Base-by-base conservation (phyloP, 495 filamentous ascomycete species). In the Saxispiralis lemnorum region DNA sequence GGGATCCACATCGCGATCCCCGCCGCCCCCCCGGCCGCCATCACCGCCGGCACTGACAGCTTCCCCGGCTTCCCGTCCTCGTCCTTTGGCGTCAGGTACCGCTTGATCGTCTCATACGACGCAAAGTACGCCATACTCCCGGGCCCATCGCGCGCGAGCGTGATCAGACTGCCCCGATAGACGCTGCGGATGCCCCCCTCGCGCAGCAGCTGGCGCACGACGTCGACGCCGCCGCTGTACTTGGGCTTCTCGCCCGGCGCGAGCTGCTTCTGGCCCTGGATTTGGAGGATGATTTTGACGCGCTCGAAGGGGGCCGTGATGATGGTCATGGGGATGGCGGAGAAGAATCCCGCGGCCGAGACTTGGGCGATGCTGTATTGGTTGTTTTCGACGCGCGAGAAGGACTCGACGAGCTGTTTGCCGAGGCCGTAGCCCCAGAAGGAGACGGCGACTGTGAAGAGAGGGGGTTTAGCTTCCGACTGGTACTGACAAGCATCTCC, bases 1-100 rank as follows among this genome's bases (percentile, higher is more conserved):
- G 93, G 84, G 47, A 95, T 83, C 89, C 89, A 99, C 92, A 99
- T 99, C 17, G 89, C 86, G 38, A 99, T 76, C 54, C 89, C 89
- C 0, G 89, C 89, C 0, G 76, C 80, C 36, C 83, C 89, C 46
- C 89, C 89, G 0, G 89, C 89, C 31, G 73, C 68, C 48, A 83
- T 76, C n/a, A 99, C 73, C 3, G 89, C 92, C 2, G 71, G 59
- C 47, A 96, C 61, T 41, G 81, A 85, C 36, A 96, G 65, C 49
- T 87, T 65, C 31, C 77, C 79, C 11, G 70, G 76, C 13, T 83
- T 78, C 9, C 83, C 84, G n/a, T 65, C 60, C 13, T 70, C 81
- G 56, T 94, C 85, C 49, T 77, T 75, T 12, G 87, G 87, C n/a
- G 84, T 93, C 51, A 99, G 64, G 12, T 63, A 61, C 15, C 81